These are phyloP conservation scores for Rossbeevera mucosa DNA, from an alignment of 768 basidiomycete species.

Conservation along the genomic window DNA sequence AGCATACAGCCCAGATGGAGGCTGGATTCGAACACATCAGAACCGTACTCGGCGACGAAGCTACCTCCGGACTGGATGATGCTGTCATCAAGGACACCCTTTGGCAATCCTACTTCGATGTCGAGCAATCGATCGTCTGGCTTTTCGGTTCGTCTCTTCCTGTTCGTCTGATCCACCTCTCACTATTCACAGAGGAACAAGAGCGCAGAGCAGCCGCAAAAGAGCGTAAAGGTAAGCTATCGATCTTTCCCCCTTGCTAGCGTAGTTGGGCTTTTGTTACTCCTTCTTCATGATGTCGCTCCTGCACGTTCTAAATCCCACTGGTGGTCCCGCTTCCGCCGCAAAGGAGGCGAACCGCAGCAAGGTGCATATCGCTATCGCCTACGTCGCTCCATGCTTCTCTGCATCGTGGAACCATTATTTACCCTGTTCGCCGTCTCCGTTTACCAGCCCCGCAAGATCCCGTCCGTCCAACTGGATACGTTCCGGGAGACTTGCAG, in stretches of 20 bases:
- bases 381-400: conserved; percentile 27
- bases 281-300: conserved; percentile 30
- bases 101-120: conserved; percentile 87
- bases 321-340: conserved; percentile 35
- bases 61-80: conserved; percentile 66
- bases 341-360: conserved; percentile 36
- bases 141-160: conserved; percentile 54
- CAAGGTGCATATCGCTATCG: conserved; percentile 53
- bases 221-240: conserved; percentile 82
- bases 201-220: conserved; percentile 55
- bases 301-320: conserved; percentile 28
- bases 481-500: conserved; percentile 25
- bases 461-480: conserved; percentile 18
- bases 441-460: conserved; percentile 17
- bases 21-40: conserved; percentile 67
- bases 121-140: conserved; percentile 71
- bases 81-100: conserved; percentile 69
- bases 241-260: conserved; percentile 22
- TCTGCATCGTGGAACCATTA: conserved; percentile 10
- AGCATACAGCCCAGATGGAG: conserved; percentile 56
- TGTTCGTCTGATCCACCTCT: neutral
- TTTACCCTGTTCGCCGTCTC: conserved; percentile 20
- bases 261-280: conserved; percentile 34
- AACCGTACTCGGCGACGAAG: conserved; percentile 60
- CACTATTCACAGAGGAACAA: conserved; percentile 54